A percentile compares a stretch with the other conserved stretches of the same genome.
phyloP scores from a whole-genome alignment of 352 stramenopile genomes.

The Globisporangium ultimum region DNA sequence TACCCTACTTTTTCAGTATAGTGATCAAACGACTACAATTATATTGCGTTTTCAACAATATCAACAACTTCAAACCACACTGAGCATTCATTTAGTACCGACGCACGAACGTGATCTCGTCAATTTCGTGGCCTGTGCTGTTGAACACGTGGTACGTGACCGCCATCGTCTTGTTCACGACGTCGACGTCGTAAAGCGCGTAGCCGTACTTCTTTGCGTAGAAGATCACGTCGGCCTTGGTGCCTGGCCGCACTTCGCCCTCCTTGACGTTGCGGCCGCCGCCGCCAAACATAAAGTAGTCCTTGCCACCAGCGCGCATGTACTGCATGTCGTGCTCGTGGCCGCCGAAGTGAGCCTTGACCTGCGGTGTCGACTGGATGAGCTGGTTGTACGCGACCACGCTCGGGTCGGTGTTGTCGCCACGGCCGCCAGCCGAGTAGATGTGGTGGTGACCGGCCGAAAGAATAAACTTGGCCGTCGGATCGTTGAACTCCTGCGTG shows the following conservation, averaged over 20 bases:
- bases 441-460: conserved; percentile 11
- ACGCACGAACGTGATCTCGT: conserved; percentile 11
- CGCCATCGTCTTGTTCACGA: conserved; percentile 3
- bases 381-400: conserved; percentile 8
- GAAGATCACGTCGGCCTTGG: conserved; percentile 9
- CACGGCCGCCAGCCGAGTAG: conserved; percentile 12
- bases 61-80: background rate
- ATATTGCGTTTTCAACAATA: background rate
- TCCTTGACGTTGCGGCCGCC: conserved; percentile 8
- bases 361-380: conserved; percentile 7
- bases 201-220: conserved; percentile 11
- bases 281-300: conserved; percentile 17
- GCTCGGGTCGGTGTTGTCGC: conserved; percentile 13
- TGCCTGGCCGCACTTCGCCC: conserved; percentile 7
- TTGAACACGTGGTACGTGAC: conserved; percentile 14
- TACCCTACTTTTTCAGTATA: too few relatives aligned
- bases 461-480: conserved; percentile 18
- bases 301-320: conserved; percentile 1
- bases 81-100: conserved; percentile 1
- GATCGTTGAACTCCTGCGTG: conserved; percentile 19
- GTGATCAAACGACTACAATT: too few relatives aligned
- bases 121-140: conserved; percentile 3
- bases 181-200: conserved; percentile 11
- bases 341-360: conserved; percentile 8
- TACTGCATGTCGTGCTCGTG: conserved; percentile 17